These are phyloP conservation scores for Citrus sp. DNA, from an alignment of 345 rosid species.

Conservation along the genomic window DNA sequence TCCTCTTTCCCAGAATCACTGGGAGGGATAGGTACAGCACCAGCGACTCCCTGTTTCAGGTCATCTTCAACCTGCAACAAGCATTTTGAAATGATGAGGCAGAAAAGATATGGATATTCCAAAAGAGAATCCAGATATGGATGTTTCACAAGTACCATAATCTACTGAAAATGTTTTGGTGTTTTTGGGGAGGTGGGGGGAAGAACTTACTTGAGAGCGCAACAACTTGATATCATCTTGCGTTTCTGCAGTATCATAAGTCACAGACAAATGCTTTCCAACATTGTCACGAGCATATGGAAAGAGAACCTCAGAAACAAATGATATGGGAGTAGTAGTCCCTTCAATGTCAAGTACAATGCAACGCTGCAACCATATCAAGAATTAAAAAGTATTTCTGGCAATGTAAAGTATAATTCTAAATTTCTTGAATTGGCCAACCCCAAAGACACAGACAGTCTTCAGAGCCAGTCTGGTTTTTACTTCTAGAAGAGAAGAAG, in stretches of 20 bases:
- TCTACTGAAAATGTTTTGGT: background rate
- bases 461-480: background rate
- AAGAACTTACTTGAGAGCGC: constrained; percentile 61
- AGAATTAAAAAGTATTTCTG: constrained; percentile 1
- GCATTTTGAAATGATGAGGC: background rate
- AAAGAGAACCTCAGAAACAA: constrained; percentile 87
- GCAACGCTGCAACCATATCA: constrained; percentile 57
- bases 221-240: constrained; percentile 71
- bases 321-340: constrained; percentile 94
- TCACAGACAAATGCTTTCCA: constrained; percentile 68
- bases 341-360: constrained; percentile 97
- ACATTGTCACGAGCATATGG: constrained; percentile 90
- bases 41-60: constrained; percentile 59
- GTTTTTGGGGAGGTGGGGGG: background rate
- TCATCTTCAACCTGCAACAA: constrained; percentile 69
- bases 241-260: constrained; percentile 76
- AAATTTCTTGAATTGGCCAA: background rate
- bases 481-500: background rate
- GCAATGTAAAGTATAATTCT: background rate
- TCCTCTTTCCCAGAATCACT: constrained; percentile 72
- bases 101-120: background rate
- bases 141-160: background rate
- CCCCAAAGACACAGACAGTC: background rate
- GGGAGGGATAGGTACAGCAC: constrained; percentile 66
- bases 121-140: background rate